phyloP scores from a whole-genome alignment of 345 rosid species.

The Eucalyptus sp. region DNA sequence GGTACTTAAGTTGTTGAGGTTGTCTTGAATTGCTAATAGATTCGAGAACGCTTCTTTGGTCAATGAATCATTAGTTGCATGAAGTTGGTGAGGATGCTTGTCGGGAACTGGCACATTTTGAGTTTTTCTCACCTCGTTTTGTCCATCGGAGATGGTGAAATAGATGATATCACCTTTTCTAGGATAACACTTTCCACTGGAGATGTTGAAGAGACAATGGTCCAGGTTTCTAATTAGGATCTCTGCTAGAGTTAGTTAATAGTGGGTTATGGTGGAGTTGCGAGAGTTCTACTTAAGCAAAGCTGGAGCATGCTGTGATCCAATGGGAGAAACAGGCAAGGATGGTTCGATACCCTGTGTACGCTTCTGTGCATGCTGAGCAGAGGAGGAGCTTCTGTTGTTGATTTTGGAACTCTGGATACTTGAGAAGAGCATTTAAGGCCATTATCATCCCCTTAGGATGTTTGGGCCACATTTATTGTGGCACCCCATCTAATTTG shows the following conservation, averaged over 20 bases:
- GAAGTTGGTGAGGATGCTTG: neutral
- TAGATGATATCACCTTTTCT: neutral
- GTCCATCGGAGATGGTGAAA: neutral
- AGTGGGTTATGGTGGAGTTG: neutral
- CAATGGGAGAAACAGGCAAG: neutral
- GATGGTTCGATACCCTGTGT: neutral
- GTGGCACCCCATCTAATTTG: neutral
- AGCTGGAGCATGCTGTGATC: neutral
- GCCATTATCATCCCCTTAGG: neutral
- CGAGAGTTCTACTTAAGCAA: neutral
- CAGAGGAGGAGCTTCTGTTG: neutral
- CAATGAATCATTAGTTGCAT: neutral
- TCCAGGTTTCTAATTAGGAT: neutral
- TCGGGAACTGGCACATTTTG: neutral
- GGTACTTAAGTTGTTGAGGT: neutral
- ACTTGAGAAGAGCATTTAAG: neutral
- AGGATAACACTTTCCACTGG: neutral
- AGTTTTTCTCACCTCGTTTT: neutral
- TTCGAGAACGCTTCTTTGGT: neutral
- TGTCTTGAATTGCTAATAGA: neutral
- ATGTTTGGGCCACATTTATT: neutral
- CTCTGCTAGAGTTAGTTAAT: neutral
- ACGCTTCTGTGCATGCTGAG: neutral
- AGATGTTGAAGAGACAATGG: neutral
- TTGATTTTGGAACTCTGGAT: neutral